phyloP scores from a whole-genome alignment of 2,329 filamentous ascomycete genomes.

The Alternaria brassicae region DNA sequence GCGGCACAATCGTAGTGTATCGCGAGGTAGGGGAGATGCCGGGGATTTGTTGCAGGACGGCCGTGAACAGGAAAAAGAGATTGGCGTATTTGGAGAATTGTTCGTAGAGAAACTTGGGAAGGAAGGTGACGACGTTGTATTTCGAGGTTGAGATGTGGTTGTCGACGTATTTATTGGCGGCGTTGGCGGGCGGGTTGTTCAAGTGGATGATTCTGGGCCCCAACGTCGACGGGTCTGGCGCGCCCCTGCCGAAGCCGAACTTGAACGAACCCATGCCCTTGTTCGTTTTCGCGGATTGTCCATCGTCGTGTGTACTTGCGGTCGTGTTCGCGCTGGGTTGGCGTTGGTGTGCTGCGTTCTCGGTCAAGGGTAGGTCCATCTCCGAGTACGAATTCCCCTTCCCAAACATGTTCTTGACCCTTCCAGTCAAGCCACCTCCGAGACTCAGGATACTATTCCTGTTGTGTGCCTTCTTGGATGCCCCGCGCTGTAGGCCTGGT shows the following conservation, averaged over 20 bases:
- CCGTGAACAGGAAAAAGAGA: constrained; percentile 98
- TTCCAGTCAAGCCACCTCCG: constrained; percentile 85
- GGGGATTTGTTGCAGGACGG: constrained; percentile 91
- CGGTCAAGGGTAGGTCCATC: constrained; percentile 96
- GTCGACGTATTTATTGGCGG: constrained; percentile 87
- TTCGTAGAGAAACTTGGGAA: constrained; percentile 96
- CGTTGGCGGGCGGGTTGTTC: constrained; percentile 94
- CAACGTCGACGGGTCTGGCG: constrained; percentile 86
- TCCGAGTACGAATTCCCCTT: constrained; percentile 90
- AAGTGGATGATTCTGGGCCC: constrained; percentile 92
- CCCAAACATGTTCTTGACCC: constrained; percentile 87
- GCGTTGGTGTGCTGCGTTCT: constrained; percentile 64
- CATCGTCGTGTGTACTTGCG: constrained; percentile 51
- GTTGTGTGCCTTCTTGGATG: constrained; percentile 67
- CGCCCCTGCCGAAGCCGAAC: constrained; percentile 85
- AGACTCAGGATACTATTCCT: constrained; percentile 88
- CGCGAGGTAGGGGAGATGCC: constrained; percentile 92
- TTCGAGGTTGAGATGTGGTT: constrained; percentile 98
- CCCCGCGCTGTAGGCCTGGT: constrained; percentile 55
- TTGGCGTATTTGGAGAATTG: constrained; percentile 99
- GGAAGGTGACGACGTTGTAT: constrained; percentile 91
- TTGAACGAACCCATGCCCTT: constrained; percentile 72
- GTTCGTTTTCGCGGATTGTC: constrained; percentile 47
- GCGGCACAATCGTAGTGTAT: constrained; percentile 96
- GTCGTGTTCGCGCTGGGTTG: constrained; percentile 52